Evolutionary conservation across 257 asterid species (phyloP), one percentile per base, ranked within the genome.

Genomic region (Echites panduratus): DNA sequence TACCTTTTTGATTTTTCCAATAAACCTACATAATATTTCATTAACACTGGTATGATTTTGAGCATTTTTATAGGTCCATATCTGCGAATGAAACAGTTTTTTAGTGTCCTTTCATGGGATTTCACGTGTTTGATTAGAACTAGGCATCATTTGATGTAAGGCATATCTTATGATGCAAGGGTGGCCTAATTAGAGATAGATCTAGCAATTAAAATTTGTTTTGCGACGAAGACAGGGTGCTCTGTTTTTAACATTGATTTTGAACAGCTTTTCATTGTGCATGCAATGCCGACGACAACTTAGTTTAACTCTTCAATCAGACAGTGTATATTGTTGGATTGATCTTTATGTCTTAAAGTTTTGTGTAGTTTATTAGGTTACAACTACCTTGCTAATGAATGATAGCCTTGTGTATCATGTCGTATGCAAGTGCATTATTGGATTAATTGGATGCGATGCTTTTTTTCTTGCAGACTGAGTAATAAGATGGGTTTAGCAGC

Each of bases 401-500:
- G 32, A 56, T 22, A 24, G 35, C 17, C 17, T 2, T 26, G 41
- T 27, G 65, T 14, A 58, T 58, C 27, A 24, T 11, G 41, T 58
- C 45, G 0, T 49, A 29, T 7, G 14, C 10, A 41, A 5, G 27
- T 52, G 24, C 10, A 53, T 52, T 32, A 32, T 32, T 32, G 38
- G 38, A 48, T 54, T 62, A 52, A n/a, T 27, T 73, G 52, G 47
- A 66, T 66, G 26, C 67, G 40, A 11, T 62, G 20, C 40, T 62
- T 24, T 65, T 77, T 32, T 50, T 32, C 6, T 20, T 32, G 75
- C 76, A 89, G 97, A 69, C 20, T 82, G 84, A 89, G 95, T 70
- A 89, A 91, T 77, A 72, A 77, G 65, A 77, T 84, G 84, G 96
- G 96, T 19, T 80, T 91, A 38, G 91, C 84, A 75, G 91, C 90